phyloP scores from a whole-genome alignment of 257 asterid genomes.

The Leptodermis oblonga region DNA sequence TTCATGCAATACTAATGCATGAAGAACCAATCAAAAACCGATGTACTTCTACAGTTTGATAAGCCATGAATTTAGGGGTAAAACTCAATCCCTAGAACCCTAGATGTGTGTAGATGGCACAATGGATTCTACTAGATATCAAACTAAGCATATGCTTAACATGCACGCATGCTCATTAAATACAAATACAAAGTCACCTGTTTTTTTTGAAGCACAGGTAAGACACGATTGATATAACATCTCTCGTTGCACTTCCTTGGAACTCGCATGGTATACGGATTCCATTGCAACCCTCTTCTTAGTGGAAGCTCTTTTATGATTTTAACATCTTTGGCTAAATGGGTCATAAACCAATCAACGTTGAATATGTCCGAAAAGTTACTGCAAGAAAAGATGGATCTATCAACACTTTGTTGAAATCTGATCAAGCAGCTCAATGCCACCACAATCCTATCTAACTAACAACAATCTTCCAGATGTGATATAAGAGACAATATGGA shows the following conservation, averaged over 20 bases:
- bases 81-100: neutral
- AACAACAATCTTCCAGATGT: conserved; percentile 4
- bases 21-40: neutral
- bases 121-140: neutral
- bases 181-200: conserved; percentile 49
- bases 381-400: conserved; percentile 43
- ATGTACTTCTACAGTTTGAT: neutral
- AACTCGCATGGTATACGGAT: conserved; percentile 80
- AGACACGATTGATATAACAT: conserved; percentile 68
- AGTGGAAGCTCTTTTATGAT: conserved; percentile 73
- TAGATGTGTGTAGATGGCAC: neutral
- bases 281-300: conserved; percentile 71
- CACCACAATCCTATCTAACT: conserved; percentile 1
- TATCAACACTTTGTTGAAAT: conserved; percentile 3
- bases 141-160: neutral
- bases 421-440: neutral
- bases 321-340: conserved; percentile 71
- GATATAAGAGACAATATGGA: conserved; percentile 1
- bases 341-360: conserved; percentile 73
- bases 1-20: neutral
- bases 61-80: neutral
- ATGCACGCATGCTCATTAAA: neutral
- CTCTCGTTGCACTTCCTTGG: conserved; percentile 90
- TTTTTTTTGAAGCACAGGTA: conserved; percentile 75
- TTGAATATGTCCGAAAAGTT: conserved; percentile 88